A percentile compares a stretch with the other conserved stretches of the same genome.
phyloP scores from a whole-genome alignment of 1,284 basidiomycete genomes.

The Inonotus obliquus region DNA sequence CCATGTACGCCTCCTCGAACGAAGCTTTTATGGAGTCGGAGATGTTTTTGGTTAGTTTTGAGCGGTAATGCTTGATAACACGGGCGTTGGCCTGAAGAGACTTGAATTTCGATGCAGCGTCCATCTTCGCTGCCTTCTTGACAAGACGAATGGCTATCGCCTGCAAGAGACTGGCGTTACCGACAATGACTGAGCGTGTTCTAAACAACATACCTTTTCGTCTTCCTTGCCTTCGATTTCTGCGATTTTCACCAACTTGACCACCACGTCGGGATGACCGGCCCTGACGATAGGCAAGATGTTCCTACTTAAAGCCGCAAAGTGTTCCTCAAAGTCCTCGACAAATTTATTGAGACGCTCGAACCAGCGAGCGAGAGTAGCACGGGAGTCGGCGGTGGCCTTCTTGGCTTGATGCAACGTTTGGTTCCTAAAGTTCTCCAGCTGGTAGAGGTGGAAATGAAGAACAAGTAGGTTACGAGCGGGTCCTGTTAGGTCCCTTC shows the following conservation, averaged over 20 bases:
- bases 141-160: constrained; percentile 90
- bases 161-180: constrained; percentile 34
- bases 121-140: constrained; percentile 86
- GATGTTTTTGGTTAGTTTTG: constrained; percentile 84
- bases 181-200: not conserved
- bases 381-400: constrained; percentile 63
- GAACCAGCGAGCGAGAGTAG: constrained; percentile 77
- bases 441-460: constrained; percentile 85
- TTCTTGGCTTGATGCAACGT: constrained; percentile 90
- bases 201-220: constrained; percentile 68
- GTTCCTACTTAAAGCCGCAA: constrained; percentile 74
- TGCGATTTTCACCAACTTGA: constrained; percentile 90
- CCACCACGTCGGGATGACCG: constrained; percentile 80
- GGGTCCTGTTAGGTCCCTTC: constrained; percentile 71
- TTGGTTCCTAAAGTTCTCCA: constrained; percentile 92
- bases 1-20: constrained; percentile 68
- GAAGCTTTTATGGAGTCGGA: constrained; percentile 70
- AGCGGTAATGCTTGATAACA: constrained; percentile 93
- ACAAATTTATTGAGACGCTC: constrained; percentile 84
- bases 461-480: constrained; percentile 86
- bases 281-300: constrained; percentile 79
- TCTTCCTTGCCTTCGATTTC: constrained; percentile 93
- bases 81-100: constrained; percentile 92
- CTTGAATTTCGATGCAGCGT: constrained; percentile 86
- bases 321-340: constrained; percentile 83